Conservation (phyloP, 108 stramenopile genomes). For the Bacterosira constricta region DNA sequence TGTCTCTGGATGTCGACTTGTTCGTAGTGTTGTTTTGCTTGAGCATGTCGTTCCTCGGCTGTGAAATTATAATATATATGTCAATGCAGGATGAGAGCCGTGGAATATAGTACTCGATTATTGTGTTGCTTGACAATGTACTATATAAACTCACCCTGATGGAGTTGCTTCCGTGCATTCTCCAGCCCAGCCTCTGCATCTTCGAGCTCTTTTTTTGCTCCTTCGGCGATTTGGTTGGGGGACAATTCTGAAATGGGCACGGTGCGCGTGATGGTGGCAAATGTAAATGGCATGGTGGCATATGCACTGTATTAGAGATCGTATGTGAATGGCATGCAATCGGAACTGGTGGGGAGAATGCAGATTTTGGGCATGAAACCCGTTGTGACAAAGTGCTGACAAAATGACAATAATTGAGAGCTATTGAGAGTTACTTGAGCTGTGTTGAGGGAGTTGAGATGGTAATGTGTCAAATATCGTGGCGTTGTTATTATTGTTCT, state of each 20-base stretch:
- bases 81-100: too few relatives aligned
- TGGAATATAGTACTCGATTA: too few relatives aligned
- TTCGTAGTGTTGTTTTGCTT: not conserved
- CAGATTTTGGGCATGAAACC: too few relatives aligned
- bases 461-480: too few relatives aligned
- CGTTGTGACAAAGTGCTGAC: too few relatives aligned
- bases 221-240: not conserved
- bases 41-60: not conserved
- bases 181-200: not conserved
- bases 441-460: too few relatives aligned
- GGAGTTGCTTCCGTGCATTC: not conserved
- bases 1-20: not conserved
- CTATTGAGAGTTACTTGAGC: too few relatives aligned
- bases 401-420: too few relatives aligned
- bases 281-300: not conserved
- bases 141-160: not conserved
- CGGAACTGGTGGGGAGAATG: not conserved
- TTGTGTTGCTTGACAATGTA: too few relatives aligned
- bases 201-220: not conserved
- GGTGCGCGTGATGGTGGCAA: not conserved
- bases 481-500: too few relatives aligned
- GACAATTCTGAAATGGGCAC: too few relatives aligned
- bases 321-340: not conserved
- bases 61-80: not conserved
- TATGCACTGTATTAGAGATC: not conserved